Conservation (phyloP, 1,139 yeast species). For the Hemisphaericaspora xylanilytica region DNA sequence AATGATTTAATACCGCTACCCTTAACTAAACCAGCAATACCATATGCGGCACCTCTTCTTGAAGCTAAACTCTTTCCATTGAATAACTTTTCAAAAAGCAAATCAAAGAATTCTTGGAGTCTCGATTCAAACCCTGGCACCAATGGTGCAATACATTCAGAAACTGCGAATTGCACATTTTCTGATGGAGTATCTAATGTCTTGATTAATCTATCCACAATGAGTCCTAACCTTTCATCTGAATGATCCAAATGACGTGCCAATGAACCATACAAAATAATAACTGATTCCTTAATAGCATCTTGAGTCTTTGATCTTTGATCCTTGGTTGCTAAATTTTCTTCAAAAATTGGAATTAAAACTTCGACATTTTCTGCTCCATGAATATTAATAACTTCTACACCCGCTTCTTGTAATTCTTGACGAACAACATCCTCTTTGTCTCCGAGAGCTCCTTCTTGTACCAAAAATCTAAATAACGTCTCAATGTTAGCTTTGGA, state of each 20-base stretch:
- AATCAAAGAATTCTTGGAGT: conserved; percentile 54
- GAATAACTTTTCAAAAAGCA: conserved; percentile 59
- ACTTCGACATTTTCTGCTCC: conserved; percentile 66
- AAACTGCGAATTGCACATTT: conserved; percentile 82
- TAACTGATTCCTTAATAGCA: conserved; percentile 72
- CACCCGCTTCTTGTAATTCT: conserved; percentile 88
- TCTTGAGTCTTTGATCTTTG: conserved; percentile 52
- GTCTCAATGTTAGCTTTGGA: conserved; percentile 38
- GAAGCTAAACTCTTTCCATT: conserved; percentile 48
- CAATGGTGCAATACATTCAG: conserved; percentile 82
- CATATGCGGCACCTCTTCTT: conserved; percentile 94
- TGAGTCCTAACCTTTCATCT: conserved; percentile 63
- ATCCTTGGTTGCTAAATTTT: conserved; percentile 47
- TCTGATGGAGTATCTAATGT: conserved; percentile 88
- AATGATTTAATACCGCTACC: conserved; percentile 84
- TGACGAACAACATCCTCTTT: conserved; percentile 69
- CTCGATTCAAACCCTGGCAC: conserved; percentile 55
- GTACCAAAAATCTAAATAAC: conserved; percentile 58
- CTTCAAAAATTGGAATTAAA: conserved; percentile 76
- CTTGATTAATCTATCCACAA: conserved; percentile 65
- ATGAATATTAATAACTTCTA: conserved; percentile 60
- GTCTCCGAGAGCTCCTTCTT: conserved; percentile 70
- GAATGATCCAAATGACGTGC: conserved; percentile 71
- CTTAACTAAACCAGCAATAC: conserved; percentile 87
- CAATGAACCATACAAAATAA: conserved; percentile 82